A percentile compares a stretch with the other conserved stretches of the same genome.
These are phyloP conservation scores for Chenopodium quinoa DNA, from an alignment of 148 eudicot species.

Conservation along the genomic window DNA sequence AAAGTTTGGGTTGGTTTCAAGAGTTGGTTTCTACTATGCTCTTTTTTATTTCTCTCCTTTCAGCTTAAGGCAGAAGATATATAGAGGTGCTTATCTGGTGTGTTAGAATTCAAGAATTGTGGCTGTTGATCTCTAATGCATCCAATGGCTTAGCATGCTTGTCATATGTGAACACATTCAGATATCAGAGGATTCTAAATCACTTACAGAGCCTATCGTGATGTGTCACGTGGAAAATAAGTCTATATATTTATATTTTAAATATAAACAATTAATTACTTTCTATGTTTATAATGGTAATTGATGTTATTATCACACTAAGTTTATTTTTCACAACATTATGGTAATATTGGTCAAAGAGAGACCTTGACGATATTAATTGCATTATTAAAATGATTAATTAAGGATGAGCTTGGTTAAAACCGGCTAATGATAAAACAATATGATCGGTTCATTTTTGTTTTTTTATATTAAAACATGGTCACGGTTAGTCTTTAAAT, in stretches of 20 bases:
- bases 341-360: constrained; percentile 26
- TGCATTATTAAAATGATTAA: constrained; percentile 9
- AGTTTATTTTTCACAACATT: background rate
- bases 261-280: constrained; percentile 24
- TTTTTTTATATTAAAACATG: too few relatives aligned
- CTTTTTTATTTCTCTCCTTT: constrained; percentile 12
- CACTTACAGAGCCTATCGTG: background rate
- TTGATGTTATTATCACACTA: constrained; percentile 23
- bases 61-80: constrained; percentile 8
- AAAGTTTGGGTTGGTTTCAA: constrained; percentile 16
- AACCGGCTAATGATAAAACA: background rate
- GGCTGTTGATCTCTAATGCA: constrained; percentile 22
- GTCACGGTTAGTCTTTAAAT: too few relatives aligned
- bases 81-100: constrained; percentile 10
- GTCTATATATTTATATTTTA: background rate
- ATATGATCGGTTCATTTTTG: too few relatives aligned
- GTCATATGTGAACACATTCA: background rate
- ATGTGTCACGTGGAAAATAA: too few relatives aligned
- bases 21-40: constrained; percentile 4
- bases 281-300: constrained; percentile 21
- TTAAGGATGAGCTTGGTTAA: background rate
- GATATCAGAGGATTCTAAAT: background rate
- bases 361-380: constrained; percentile 8
- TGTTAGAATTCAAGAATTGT: background rate
- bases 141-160: constrained; percentile 28